Conservation (phyloP, 371 early-diverging fungal species). For the Mortierella sp. region DNA sequence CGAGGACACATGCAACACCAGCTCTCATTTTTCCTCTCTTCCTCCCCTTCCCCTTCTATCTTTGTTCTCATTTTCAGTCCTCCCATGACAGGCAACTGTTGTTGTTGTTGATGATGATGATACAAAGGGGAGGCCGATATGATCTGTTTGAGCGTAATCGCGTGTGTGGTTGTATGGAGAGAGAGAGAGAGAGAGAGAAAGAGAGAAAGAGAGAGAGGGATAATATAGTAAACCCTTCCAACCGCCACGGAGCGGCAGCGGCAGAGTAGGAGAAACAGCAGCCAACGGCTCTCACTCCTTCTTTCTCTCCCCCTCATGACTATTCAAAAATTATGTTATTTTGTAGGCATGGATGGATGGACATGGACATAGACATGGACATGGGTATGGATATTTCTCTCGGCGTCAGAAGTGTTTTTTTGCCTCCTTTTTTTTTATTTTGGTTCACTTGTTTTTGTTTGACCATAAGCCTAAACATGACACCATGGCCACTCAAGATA, state of each 20-base stretch:
- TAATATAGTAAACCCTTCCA: not conserved
- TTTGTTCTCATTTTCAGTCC: too few relatives aligned
- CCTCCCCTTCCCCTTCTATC: too few relatives aligned
- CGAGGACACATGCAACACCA: too few relatives aligned
- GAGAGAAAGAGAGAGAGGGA: too few relatives aligned
- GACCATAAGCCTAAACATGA: not conserved
- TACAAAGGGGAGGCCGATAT: too few relatives aligned
- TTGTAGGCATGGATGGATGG: too few relatives aligned
- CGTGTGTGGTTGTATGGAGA: too few relatives aligned
- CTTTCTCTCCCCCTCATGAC: not conserved
- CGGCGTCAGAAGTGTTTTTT: not conserved
- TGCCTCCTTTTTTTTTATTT: not conserved
- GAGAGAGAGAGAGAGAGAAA: too few relatives aligned
- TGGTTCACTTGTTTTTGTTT: not conserved
- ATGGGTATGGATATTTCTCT: not conserved
- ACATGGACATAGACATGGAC: not conserved
- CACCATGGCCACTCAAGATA: not conserved
- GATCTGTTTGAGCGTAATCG: too few relatives aligned
- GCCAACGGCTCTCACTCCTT: conserved; percentile 2
- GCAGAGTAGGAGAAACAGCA: not conserved
- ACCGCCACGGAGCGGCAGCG: not conserved
- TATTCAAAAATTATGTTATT: not conserved
- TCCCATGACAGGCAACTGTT: too few relatives aligned
- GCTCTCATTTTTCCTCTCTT: too few relatives aligned
- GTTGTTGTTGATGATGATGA: too few relatives aligned